These are phyloP conservation scores for baker's yeast (Saccharomyces cerevisiae) DNA, from an alignment of 805 yeast genomes.

Conservation along the genomic window DNA sequence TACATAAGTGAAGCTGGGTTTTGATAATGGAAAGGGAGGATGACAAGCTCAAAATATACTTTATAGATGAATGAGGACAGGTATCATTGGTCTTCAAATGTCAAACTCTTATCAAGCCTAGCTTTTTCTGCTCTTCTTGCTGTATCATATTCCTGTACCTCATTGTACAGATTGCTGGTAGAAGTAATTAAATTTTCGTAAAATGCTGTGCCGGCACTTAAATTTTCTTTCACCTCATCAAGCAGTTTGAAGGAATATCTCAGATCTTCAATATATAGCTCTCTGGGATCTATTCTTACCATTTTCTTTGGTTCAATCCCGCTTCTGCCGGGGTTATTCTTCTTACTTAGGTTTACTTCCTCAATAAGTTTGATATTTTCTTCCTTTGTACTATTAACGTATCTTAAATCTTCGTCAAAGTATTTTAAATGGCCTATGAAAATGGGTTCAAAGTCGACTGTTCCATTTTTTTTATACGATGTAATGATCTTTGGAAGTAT, in stretches of 20 bases:
- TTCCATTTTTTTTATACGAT: constrained; percentile 34
- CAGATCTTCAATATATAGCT: constrained; percentile 22
- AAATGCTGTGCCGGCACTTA: constrained; percentile 62
- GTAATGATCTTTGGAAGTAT: constrained; percentile 47
- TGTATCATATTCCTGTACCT: constrained; percentile 45
- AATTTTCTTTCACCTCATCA: constrained; percentile 48
- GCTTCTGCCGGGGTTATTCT: constrained; percentile 20
- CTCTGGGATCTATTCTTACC: constrained; percentile 13
- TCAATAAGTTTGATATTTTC: constrained; percentile 35
- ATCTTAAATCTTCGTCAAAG: constrained; percentile 43
- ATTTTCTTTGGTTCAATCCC: neutral
- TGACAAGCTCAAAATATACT: too few species aligned
- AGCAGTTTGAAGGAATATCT: constrained; percentile 30
- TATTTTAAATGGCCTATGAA: constrained; percentile 37
- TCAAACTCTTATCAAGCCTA: constrained; percentile 34
- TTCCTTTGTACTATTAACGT: constrained; percentile 36
- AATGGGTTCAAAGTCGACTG: constrained; percentile 33
- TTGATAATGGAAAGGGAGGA: neutral
- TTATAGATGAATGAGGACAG: neutral
- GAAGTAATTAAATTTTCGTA: constrained; percentile 53
- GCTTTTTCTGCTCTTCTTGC: constrained; percentile 46
- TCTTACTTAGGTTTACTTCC: constrained; percentile 31
- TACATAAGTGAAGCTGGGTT: neutral
- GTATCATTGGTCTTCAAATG: neutral
- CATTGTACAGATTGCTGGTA: constrained; percentile 37